Conservation (phyloP, 2,329 filamentous ascomycete genomes). For the Aspergillus candidus region DNA sequence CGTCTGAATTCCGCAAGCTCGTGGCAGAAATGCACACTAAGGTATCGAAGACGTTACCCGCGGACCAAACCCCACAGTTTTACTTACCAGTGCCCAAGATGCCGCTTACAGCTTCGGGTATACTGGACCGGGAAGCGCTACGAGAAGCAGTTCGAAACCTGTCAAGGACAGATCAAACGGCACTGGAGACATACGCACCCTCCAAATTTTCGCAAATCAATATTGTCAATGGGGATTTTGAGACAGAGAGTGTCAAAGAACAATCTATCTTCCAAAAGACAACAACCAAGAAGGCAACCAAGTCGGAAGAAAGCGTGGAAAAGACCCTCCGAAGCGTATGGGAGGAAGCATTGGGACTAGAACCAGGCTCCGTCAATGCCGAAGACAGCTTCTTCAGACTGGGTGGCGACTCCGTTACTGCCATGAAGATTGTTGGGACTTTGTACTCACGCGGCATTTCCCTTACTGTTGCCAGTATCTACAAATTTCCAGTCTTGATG, state of each 20-base stretch:
- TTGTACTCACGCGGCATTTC: conserved; percentile 35
- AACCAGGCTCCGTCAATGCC: conserved; percentile 32
- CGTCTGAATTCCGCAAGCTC: conserved; percentile 9
- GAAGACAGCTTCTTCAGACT: conserved; percentile 44
- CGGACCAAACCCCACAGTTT: conserved; percentile 30
- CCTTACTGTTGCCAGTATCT: conserved; percentile 41
- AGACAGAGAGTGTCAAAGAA: no score
- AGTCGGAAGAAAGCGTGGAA: conserved; percentile 24
- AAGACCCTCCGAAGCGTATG: conserved; percentile 31
- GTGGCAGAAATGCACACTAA: conserved; percentile 15
- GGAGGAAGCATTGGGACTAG: conserved; percentile 35
- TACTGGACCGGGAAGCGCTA: conserved; percentile 25
- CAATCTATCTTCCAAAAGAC: no score
- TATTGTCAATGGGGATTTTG: no score
- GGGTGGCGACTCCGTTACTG: conserved; percentile 44
- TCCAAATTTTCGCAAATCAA: conserved; percentile 14
- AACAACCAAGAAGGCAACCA: no score
- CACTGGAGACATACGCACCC: conserved; percentile 17
- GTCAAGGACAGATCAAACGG: conserved; percentile 4
- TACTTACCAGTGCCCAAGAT: conserved; percentile 29
- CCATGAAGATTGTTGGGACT: conserved; percentile 42
- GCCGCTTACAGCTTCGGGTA: conserved; percentile 28
- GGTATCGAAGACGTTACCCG: conserved; percentile 22
- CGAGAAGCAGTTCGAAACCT: conserved; percentile 10
- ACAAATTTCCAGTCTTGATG: conserved; percentile 37